These are phyloP conservation scores for Gossypium rotundifolium DNA, from an alignment of 345 rosid species.

Conservation along the genomic window DNA sequence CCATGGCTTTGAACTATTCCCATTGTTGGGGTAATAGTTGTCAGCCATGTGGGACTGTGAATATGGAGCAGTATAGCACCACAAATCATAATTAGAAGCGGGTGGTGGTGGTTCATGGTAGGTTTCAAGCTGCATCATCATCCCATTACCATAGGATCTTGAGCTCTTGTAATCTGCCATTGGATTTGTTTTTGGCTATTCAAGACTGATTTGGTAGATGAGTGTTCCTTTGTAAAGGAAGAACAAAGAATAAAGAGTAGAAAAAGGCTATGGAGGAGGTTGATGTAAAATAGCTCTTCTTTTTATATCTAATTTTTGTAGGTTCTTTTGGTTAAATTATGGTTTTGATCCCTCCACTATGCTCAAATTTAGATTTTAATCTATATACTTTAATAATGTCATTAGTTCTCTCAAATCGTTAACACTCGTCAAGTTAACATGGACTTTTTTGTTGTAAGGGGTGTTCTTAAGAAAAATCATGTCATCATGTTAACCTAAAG, in stretches of 20 bases:
- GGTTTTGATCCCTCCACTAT: too few species aligned
- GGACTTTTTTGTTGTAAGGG: too few species aligned
- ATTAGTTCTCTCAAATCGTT: too few species aligned
- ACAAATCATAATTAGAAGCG: constrained; percentile 35
- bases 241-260: not conserved
- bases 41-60: constrained; percentile 44
- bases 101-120: constrained; percentile 38
- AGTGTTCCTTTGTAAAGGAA: not conserved
- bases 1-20: constrained; percentile 53
- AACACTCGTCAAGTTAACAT: too few species aligned
- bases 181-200: constrained; percentile 4
- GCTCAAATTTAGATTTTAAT: too few species aligned
- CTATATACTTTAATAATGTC: too few species aligned
- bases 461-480: too few species aligned
- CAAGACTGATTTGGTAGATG: not conserved
- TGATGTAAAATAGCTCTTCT: not conserved
- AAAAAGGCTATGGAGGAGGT: not conserved
- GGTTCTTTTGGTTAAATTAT: too few species aligned
- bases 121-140: constrained; percentile 48
- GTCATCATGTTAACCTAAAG: too few species aligned
- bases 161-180: constrained; percentile 68
- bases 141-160: constrained; percentile 37
- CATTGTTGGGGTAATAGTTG: constrained; percentile 39
- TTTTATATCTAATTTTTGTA: not conserved
- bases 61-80: constrained; percentile 55